A percentile compares a stretch with the other conserved stretches of the same genome.
phyloP scores from a whole-genome alignment of 495 filamentous ascomycete species.

The Penicillium antarcticum region DNA sequence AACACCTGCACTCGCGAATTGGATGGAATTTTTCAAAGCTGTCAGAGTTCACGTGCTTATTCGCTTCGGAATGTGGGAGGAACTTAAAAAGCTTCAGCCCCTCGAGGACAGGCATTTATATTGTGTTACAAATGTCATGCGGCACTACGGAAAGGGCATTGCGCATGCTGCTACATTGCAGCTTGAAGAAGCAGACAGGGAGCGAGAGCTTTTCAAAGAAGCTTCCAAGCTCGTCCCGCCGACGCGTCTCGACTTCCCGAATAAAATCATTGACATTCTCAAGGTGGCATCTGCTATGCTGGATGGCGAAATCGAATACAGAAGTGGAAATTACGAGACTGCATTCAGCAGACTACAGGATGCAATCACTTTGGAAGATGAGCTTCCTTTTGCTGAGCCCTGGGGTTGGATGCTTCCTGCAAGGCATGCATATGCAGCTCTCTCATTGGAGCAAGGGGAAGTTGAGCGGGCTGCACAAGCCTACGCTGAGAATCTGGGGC shows the following conservation, averaged over 20 bases:
- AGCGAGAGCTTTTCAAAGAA: conserved; percentile 38
- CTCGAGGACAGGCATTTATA: conserved; percentile 51
- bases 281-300: conserved; percentile 56
- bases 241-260: conserved; percentile 48
- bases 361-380: conserved; percentile 47
- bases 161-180: conserved; percentile 49
- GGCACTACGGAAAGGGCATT: conserved; percentile 56
- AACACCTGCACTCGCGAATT: conserved; percentile 62
- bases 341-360: conserved; percentile 48
- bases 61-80: conserved; percentile 59
- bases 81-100: conserved; percentile 42
- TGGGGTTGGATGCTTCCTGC: conserved; percentile 68
- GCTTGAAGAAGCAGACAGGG: conserved; percentile 40
- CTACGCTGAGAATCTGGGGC: conserved; percentile 58
- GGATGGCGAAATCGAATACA: conserved; percentile 61
- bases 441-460: conserved; percentile 55
- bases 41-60: conserved; percentile 59
- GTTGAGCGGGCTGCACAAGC: conserved; percentile 49
- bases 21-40: conserved; percentile 60
- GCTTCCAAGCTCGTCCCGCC: conserved; percentile 47
- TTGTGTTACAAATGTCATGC: conserved; percentile 55
- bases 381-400: conserved; percentile 58
- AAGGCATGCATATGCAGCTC: conserved; percentile 58
- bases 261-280: conserved; percentile 53
- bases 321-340: conserved; percentile 44